phyloP scores from a whole-genome alignment of 352 stramenopile species.

The Globisporangium lucens region DNA sequence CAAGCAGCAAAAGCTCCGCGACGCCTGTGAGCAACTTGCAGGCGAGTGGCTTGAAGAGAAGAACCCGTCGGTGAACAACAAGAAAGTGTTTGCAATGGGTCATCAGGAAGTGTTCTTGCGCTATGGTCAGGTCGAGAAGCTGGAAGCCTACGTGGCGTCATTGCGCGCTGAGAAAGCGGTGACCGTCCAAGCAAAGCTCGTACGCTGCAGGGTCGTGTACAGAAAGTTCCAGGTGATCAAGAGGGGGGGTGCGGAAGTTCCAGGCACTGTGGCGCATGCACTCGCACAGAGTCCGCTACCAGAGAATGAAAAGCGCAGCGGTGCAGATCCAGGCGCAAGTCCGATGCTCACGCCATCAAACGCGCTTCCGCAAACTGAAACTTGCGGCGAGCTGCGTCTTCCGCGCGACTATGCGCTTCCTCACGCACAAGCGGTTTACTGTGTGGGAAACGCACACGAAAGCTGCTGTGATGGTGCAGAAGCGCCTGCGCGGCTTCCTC shows the following conservation, averaged over 20 bases:
- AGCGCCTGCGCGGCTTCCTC: slow-evolving; percentile 49
- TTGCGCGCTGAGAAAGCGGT: slow-evolving; percentile 46
- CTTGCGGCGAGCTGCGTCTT: slow-evolving; percentile 36
- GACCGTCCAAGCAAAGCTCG: slow-evolving; percentile 52
- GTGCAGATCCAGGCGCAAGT: slow-evolving; percentile 36
- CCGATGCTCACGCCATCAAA: slow-evolving; percentile 29
- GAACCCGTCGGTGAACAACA: slow-evolving; percentile 13
- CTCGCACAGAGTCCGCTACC: slow-evolving; percentile 13
- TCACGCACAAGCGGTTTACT: slow-evolving; percentile 42
- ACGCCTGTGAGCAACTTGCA: slow-evolving; percentile 51
- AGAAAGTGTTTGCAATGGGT: slow-evolving; percentile 63
- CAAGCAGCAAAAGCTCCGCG: slow-evolving; percentile 14
- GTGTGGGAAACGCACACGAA: slow-evolving; percentile 31
- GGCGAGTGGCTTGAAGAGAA: slow-evolving; percentile 39
- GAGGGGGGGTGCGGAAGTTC: slow-evolving; percentile 31
- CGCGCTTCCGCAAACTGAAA: slow-evolving; percentile 28
- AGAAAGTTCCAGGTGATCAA: slow-evolving; percentile 43
- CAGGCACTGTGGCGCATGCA: slow-evolving; percentile 62
- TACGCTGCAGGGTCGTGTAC: slow-evolving; percentile 31
- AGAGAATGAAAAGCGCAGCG: slow-evolving; percentile 6
- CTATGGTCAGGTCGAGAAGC: slow-evolving; percentile 72
- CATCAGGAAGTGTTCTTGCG: slow-evolving; percentile 72
- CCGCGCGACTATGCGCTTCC: slow-evolving; percentile 30
- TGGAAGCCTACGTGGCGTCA: slow-evolving; percentile 46
- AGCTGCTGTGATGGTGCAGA: slow-evolving; percentile 41